Conservation (phyloP, 1,139 yeast species). For the Yamadazyma songkhlaensis region DNA sequence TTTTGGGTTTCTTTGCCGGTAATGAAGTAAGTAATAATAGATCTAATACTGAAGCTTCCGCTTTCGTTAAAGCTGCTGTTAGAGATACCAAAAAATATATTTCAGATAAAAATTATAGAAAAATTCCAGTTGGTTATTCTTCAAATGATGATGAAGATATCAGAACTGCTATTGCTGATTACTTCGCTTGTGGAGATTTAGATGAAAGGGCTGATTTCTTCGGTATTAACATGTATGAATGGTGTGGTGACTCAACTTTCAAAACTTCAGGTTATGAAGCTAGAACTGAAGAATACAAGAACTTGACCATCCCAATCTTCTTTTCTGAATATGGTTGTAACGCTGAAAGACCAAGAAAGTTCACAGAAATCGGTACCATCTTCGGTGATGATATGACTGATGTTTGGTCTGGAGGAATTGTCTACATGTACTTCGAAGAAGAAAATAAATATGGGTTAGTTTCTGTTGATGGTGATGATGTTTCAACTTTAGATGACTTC, state of each 20-base stretch:
- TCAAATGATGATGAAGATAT: constrained; percentile 79
- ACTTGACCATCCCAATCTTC: constrained; percentile 78
- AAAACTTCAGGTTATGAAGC: constrained; percentile 66
- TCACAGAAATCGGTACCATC: constrained; percentile 66
- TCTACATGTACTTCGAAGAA: constrained; percentile 86
- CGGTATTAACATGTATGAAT: constrained; percentile 93
- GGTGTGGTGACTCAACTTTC: constrained; percentile 82
- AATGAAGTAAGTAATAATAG: constrained; percentile 82
- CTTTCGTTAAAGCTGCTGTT: constrained; percentile 86
- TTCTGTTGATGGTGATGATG: constrained; percentile 39
- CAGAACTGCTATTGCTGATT: constrained; percentile 71
- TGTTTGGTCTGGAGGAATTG: constrained; percentile 92
- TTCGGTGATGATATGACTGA: constrained; percentile 64
- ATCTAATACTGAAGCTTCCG: constrained; percentile 73
- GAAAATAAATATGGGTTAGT: constrained; percentile 80
- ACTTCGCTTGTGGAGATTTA: constrained; percentile 75
- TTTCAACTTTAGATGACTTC: constrained; percentile 47
- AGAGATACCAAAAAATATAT: constrained; percentile 81
- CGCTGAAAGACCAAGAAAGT: constrained; percentile 57
- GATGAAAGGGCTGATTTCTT: constrained; percentile 79
- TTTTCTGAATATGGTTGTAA: constrained; percentile 95
- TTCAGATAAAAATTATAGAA: constrained; percentile 59
- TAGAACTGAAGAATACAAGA: constrained; percentile 68
- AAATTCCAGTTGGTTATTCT: constrained; percentile 84
- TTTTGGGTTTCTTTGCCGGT: constrained; percentile 88